These are phyloP conservation scores for Luffa aegyptiaca DNA, from an alignment of 306 rosid species.

Conservation along the genomic window DNA sequence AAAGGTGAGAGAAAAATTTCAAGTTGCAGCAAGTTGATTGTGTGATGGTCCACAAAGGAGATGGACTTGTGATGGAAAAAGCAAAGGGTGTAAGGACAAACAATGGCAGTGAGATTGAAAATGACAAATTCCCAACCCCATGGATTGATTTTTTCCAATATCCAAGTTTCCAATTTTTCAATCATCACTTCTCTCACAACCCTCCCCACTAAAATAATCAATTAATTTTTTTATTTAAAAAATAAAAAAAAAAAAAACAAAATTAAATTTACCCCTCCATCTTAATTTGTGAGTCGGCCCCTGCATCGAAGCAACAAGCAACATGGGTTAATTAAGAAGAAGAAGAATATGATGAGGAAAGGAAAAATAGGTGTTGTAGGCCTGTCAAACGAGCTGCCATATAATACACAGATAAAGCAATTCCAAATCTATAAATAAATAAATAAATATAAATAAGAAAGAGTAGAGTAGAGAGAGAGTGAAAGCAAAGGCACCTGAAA, in stretches of 20 bases:
- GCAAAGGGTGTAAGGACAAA: background rate
- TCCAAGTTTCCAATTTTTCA: background rate
- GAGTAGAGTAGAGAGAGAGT: background rate
- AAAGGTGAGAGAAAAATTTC: background rate
- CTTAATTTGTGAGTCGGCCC: too few species aligned
- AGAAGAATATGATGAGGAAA: background rate
- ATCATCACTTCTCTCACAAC: background rate
- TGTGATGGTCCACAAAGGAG: conserved; percentile 1
- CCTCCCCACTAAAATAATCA: background rate
- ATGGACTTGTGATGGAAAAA: conserved; percentile 6
- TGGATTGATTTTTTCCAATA: background rate
- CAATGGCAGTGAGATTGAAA: conserved; percentile 1
- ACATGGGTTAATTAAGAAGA: background rate
- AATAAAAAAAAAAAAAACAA: background rate
- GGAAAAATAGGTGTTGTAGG: background rate
- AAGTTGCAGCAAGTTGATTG: background rate
- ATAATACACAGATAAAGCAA: background rate
- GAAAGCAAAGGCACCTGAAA: background rate
- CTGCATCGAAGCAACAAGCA: background rate
- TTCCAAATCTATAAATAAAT: background rate
- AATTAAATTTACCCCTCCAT: background rate
- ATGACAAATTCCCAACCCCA: conserved; percentile 3
- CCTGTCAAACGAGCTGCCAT: background rate
- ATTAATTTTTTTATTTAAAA: too few species aligned
- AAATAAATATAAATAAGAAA: too few species aligned